A percentile compares a stretch with the other conserved stretches of the same genome.
Conservation (phyloP, 2,329 filamentous ascomycete genomes). For the Chlorencoelia australis region DNA sequence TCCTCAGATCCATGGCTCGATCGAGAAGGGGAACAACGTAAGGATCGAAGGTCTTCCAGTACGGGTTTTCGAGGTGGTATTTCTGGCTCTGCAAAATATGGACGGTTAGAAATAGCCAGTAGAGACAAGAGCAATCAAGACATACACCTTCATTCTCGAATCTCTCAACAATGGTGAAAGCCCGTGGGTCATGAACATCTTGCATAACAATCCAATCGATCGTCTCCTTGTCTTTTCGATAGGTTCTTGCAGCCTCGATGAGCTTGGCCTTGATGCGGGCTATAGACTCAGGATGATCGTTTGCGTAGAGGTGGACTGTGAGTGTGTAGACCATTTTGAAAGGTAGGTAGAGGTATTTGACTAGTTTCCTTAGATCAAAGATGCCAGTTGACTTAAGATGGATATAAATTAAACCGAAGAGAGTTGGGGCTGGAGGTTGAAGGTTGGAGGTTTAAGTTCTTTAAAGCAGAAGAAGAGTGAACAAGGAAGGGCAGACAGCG, state of each 20-base stretch:
- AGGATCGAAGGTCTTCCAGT: constrained; percentile 56
- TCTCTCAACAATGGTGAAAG: constrained; percentile 67
- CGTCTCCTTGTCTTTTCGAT: constrained; percentile 62
- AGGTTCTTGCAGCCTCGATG: constrained; percentile 63
- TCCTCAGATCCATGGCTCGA: constrained; percentile 57
- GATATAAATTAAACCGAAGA: too few species aligned
- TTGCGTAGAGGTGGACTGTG: constrained; percentile 60
- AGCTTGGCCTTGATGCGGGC: constrained; percentile 61
- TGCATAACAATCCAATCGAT: constrained; percentile 70
- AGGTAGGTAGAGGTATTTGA: too few species aligned
- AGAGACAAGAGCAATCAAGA: constrained; percentile 15
- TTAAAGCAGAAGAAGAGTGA: too few species aligned
- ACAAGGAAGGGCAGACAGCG: too few species aligned
- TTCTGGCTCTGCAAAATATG: constrained; percentile 39
- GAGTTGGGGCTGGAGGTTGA: too few species aligned
- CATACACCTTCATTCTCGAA: constrained; percentile 56
- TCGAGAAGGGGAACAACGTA: constrained; percentile 62
- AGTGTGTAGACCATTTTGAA: constrained; percentile 58
- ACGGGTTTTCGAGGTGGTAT: constrained; percentile 44
- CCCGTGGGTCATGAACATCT: constrained; percentile 54
- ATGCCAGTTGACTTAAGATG: too few species aligned
- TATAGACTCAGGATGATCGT: constrained; percentile 53
- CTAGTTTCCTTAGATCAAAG: too few species aligned
- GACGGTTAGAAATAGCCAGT: constrained; percentile 1
- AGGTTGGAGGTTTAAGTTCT: too few species aligned